These are phyloP conservation scores for Cordyceps javanica DNA, from an alignment of 2,329 filamentous ascomycete genomes.

Conservation along the genomic window DNA sequence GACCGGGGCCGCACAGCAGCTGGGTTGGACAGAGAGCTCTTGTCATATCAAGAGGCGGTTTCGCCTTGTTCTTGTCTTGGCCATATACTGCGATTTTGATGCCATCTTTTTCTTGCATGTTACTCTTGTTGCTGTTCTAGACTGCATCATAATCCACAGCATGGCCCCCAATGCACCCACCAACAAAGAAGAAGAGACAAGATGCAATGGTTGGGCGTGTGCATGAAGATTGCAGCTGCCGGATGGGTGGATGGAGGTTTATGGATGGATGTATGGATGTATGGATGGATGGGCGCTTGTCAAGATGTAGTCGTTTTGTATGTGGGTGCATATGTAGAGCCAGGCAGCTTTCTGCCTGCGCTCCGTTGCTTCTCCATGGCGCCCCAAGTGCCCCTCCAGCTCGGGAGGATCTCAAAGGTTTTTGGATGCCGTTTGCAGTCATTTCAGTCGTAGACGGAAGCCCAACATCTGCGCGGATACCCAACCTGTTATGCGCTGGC, in stretches of 20 bases:
- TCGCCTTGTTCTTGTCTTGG: not conserved
- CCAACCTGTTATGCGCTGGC: conserved; percentile 7
- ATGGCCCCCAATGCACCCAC: not conserved
- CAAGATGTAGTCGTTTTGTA: not conserved
- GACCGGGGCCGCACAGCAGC: not conserved
- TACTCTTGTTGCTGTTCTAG: not conserved
- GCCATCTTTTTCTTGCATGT: not conserved
- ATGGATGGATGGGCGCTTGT: not conserved
- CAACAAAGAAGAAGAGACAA: not conserved
- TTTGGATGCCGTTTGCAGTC: not conserved
- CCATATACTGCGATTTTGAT: not conserved
- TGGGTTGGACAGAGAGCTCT: not conserved
- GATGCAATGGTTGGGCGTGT: conserved; percentile 1
- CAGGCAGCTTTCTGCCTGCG: not conserved
- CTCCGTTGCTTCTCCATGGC: not conserved
- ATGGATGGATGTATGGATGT: no score
- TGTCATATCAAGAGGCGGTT: not conserved
- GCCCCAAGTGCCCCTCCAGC: not conserved
- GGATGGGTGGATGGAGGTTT: not conserved
- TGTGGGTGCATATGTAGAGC: not conserved
- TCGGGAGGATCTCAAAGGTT: not conserved
- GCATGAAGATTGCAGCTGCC: not conserved
- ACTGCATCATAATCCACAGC: not conserved
- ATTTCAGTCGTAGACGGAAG: no score
- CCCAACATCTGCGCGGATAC: conserved; percentile 9